A percentile compares a stretch with the other conserved stretches of the same genome.
Evolutionary conservation across 2,329 filamentous ascomycete genomes (phyloP).

Genomic region (Hypocrella siamensis): DNA sequence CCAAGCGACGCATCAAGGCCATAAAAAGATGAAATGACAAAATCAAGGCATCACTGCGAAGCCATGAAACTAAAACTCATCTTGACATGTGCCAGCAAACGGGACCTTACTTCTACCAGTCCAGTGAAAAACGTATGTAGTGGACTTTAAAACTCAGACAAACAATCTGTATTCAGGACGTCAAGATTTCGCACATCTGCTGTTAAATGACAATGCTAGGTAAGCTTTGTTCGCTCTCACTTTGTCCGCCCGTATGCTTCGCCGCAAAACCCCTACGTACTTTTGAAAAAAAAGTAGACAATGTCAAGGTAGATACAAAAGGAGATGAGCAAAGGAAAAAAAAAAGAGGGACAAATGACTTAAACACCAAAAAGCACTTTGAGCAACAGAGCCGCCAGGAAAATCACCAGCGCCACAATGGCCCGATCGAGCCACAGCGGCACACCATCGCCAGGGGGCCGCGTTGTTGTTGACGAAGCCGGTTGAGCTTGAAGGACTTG

Average conservation of each 20-base stretch:
- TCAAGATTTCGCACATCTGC: background rate
- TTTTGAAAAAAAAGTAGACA: background rate
- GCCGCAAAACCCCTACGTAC: background rate
- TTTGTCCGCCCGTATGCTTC: background rate
- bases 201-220: too few species aligned
- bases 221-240: too few species aligned
- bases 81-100: background rate
- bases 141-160: too few species aligned
- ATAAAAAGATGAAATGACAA: too few species aligned
- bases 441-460: constrained; percentile 18
- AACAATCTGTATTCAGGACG: background rate
- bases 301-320: background rate
- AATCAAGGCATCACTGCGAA: too few species aligned
- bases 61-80: too few species aligned
- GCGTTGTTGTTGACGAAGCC: too few species aligned
- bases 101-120: background rate
- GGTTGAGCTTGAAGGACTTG: too few species aligned
- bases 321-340: background rate
- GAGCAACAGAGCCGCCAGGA: constrained; percentile 54
- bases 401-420: constrained; percentile 56
- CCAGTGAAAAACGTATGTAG: too few species aligned
- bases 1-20: too few species aligned
- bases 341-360: background rate
- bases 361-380: constrained; percentile 25
- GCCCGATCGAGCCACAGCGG: constrained; percentile 67